Base-by-base conservation (phyloP, 495 filamentous ascomycete species). In the Gamarada debralockiae region DNA sequence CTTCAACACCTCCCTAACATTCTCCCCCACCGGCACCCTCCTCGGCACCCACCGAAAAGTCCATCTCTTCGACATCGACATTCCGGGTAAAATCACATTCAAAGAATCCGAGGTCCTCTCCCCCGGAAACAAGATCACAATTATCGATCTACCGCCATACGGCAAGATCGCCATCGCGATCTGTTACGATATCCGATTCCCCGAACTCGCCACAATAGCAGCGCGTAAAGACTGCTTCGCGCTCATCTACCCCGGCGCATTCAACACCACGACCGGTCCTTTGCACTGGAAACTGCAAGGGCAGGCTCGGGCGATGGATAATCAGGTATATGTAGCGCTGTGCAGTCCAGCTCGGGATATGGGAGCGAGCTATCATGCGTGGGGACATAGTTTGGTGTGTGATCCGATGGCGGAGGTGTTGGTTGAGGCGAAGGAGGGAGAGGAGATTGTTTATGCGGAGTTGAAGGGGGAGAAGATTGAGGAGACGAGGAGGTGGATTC, bases 31-130 rank as follows among this genome's bases (percentile, higher is more conserved):
- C 1, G 93, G 93, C 0, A 65, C 75, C 8, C 73, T 97, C n/a
- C 76, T 97, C 9, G 89, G 84, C 3, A 87, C 81, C 2, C 92
- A 99, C 65, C 82, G 93, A 55, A 99, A 99, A 68, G 81, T 93
- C 17, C 93, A 99, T 66, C 77, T 99, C n/a, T 99, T 99, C 72
- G 93, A 99, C 72, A 99, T 99, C 61, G 86, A 92, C 66, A 99
- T 99, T 61, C 93, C 93, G 1, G 92, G 90, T 24, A 89, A 89
- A 67, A 96, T 99, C 66, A 84, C 64, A 13, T 99, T 99, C 74
- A 80, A 79, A 53, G 93, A 99, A 69, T 88, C 82, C 47, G 90
- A 96, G 42, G 89, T 96, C 7, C 76, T 99, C 17, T 84, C 77
- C 1, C 86, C 93, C 0, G 93, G 93, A 0, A 82, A 89, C 67